Conservation (phyloP, 331 rosid genomes). For the Cydonia oblonga region DNA sequence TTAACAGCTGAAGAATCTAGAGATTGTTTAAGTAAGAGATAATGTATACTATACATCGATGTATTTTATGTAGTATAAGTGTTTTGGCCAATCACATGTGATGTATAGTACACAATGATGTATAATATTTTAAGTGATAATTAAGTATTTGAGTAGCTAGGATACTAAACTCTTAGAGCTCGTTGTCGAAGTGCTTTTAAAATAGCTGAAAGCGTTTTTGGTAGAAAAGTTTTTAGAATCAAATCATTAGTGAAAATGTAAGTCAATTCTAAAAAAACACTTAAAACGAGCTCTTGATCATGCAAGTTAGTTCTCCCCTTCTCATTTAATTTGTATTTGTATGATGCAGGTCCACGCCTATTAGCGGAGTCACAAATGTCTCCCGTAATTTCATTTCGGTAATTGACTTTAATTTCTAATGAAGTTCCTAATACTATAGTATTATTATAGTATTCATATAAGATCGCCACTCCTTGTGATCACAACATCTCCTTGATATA, state of each 20-base stretch:
- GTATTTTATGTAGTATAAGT: too few species aligned
- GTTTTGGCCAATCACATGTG: too few species aligned
- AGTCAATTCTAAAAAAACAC: too few species aligned
- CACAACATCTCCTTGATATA: background rate
- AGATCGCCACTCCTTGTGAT: background rate
- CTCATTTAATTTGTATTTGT: background rate
- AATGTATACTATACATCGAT: too few species aligned
- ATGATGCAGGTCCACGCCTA: constrained; percentile 49
- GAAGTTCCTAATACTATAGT: background rate
- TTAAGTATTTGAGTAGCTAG: background rate
- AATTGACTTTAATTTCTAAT: background rate
- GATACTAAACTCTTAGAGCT: background rate
- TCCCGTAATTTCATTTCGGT: constrained; percentile 47
- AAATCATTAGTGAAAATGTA: too few species aligned
- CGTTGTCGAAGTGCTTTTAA: too few species aligned
- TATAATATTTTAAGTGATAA: background rate
- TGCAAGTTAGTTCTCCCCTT: background rate
- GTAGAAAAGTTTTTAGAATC: too few species aligned
- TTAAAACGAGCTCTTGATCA: background rate
- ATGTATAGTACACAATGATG: background rate
- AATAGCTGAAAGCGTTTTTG: too few species aligned
- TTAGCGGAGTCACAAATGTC: constrained; percentile 43
- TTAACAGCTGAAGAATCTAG: background rate
- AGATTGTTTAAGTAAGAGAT: background rate
- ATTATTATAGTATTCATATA: background rate